Evolutionary conservation across 2,329 filamentous ascomycete species (phyloP), one percentile per base, ranked within the genome.

Genomic region (Geosmithia flava): DNA sequence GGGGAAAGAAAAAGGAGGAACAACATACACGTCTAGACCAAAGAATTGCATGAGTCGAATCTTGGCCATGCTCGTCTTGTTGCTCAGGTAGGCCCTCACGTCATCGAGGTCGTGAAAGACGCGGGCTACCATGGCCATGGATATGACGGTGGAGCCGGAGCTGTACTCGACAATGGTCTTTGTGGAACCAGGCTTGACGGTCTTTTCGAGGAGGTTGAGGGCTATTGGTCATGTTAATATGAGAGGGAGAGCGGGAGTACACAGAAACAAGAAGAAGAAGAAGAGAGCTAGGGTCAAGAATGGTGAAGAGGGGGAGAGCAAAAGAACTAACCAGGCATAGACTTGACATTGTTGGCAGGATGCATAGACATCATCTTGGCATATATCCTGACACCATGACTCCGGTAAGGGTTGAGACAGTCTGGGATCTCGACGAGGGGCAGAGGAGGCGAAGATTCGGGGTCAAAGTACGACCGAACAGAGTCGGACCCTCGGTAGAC

Each of bases 271-370:
- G 11, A 11, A 16, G 3, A 16, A 42, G 19, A 4, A 10, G 41
- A 7, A 7, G 41, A 11, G 39, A 20, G n/a, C 7, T 20, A 5
- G 23, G 23, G 23, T 5, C n/a, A 27, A 27, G 23, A 27, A 8
- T 4, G 23, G 8, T 4, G 23, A 8, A 27, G 23, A 27, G 23
- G 23, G 8, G 23, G 23, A 27, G 23, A 27, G 23, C 4, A 8
- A 27, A 27, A 37, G 20, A 27, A 41, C 47, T 43, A 58, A 73
- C 73, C 75, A 54, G 79, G 79, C 61, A 83, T 70, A 2, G 74
- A 70, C 56, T 83, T 83, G 53, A 83, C 79, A 45, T 83, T 83
- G 51, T 83, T 76, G 3, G 78, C 75, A 1, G 80, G 78, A 54
- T 78, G 75, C 66, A 75, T 75, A 2, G 75, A 78, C 71, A 83